Percentiles rank a stretch among this genome's conserved stretches.
phyloP scores from a whole-genome alignment of 371 early-diverging fungal species.

The Coelomomyces lativittatus region DNA sequence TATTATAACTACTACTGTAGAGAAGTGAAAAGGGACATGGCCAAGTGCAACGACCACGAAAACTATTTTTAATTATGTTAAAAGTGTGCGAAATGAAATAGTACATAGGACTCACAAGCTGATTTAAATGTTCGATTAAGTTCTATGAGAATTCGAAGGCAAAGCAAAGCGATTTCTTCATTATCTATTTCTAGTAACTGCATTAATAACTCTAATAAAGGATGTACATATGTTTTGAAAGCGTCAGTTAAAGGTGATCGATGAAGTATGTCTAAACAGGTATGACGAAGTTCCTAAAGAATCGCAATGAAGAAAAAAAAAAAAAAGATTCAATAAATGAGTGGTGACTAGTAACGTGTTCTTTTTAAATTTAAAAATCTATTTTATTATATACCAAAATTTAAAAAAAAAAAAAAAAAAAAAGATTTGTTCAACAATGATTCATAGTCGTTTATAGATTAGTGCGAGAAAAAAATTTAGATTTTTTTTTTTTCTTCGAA shows the following conservation, averaged over 20 bases:
- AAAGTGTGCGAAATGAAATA: background rate
- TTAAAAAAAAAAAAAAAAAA: no score
- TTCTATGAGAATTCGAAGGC: conserved; percentile 82
- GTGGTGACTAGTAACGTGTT: no score
- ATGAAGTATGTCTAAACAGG: conserved; percentile 78
- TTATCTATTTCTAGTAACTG: conserved; percentile 68
- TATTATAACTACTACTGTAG: no score
- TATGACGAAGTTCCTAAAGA: conserved; percentile 66
- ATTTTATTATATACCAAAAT: no score
- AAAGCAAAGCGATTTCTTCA: conserved; percentile 85
- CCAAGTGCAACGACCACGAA: background rate
- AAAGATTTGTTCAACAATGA: no score
- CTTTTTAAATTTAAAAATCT: no score
- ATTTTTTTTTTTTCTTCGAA: no score
- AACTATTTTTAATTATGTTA: background rate
- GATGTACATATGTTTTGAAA: conserved; percentile 12
- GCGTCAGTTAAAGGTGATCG: conserved; percentile 59
- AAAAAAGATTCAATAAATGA: no score
- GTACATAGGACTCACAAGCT: conserved; percentile 40
- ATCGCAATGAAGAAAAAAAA: no score
- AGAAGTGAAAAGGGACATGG: background rate
- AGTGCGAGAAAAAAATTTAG: no score
- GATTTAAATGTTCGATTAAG: conserved; percentile 65
- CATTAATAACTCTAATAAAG: conserved; percentile 47
- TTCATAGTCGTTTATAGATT: no score